Conservation (phyloP, 139 green algal genomes). For the Dunaliella primolecta region DNA sequence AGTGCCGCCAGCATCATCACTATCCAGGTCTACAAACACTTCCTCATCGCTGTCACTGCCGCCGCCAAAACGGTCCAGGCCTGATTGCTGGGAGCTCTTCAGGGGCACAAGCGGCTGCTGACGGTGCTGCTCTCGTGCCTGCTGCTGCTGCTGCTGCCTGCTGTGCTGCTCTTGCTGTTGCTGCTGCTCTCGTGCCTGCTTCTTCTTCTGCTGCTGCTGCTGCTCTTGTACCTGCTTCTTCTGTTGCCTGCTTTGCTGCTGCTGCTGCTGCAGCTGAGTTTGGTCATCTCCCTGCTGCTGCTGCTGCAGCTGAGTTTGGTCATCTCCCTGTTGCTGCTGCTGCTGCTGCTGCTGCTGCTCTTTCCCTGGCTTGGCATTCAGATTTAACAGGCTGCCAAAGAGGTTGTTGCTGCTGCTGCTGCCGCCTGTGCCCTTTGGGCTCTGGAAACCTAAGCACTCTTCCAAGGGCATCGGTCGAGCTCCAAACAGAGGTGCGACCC, state of each 20-base stretch:
- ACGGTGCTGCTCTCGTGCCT: background rate
- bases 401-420: too few relatives aligned
- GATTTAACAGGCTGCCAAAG: too few relatives aligned
- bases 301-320: constrained; percentile 1
- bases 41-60: background rate
- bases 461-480: background rate
- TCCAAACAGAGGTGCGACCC: background rate
- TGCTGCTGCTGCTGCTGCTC: background rate
- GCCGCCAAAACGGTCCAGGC: background rate
- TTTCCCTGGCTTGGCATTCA: too few relatives aligned
- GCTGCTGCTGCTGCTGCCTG: background rate
- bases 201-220: background rate
- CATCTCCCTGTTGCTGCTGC: background rate
- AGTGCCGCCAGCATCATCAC: too few relatives aligned
- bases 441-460: background rate
- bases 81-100: background rate
- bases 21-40: background rate
- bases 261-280: constrained; percentile 1
- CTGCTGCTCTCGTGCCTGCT: background rate
- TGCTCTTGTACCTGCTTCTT: background rate
- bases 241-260: background rate
- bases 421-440: too few relatives aligned
- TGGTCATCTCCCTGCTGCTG: constrained; percentile 1
- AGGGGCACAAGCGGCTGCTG: constrained; percentile 15
- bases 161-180: background rate